A percentile compares a stretch with the other conserved stretches of the same genome.
Conservation (phyloP, 257 asterid genomes). For the Nicotiana undulata region DNA sequence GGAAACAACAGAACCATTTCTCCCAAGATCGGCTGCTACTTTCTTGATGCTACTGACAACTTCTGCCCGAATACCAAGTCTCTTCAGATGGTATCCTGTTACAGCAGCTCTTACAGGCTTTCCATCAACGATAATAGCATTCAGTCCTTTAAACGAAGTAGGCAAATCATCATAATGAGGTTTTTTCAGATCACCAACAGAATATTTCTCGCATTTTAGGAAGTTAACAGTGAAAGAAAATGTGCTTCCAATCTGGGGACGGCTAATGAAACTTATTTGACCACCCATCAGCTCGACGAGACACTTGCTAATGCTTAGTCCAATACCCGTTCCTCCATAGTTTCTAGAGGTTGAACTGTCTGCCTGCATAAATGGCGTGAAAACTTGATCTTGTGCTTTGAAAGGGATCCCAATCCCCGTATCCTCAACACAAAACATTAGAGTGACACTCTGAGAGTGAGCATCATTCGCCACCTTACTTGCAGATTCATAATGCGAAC, state of each 20-base stretch:
- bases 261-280: slow-evolving; percentile 67
- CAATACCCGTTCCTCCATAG: slow-evolving; percentile 95
- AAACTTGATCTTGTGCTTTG: slow-evolving; percentile 64
- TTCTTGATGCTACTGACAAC: slow-evolving; percentile 37
- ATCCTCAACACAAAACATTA: slow-evolving; percentile 79
- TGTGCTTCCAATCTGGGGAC: slow-evolving; percentile 78
- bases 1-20: slow-evolving; percentile 30
- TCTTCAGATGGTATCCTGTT: slow-evolving; percentile 68
- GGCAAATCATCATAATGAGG: slow-evolving; percentile 49
- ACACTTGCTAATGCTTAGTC: slow-evolving; percentile 85
- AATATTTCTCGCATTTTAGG: slow-evolving; percentile 34
- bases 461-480: slow-evolving; percentile 19
- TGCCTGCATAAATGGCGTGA: slow-evolving; percentile 96
- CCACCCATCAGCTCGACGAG: slow-evolving; percentile 94
- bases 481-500: slow-evolving; percentile 22
- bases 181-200: slow-evolving; percentile 28
- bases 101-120: slow-evolving; percentile 82
- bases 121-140: slow-evolving; percentile 60
- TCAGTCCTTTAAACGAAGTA: slow-evolving; percentile 50
- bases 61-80: slow-evolving; percentile 70
- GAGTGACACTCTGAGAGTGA: slow-evolving; percentile 29
- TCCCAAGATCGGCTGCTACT: slow-evolving; percentile 36
- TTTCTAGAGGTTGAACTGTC: slow-evolving; percentile 90
- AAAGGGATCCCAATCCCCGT: slow-evolving; percentile 85
- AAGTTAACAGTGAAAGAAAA: slow-evolving; percentile 66